Percentiles rank a stretch among this genome's conserved stretches.
Evolutionary conservation across 352 stramenopile genomes (phyloP).

Genomic region (Pythium biforme): DNA sequence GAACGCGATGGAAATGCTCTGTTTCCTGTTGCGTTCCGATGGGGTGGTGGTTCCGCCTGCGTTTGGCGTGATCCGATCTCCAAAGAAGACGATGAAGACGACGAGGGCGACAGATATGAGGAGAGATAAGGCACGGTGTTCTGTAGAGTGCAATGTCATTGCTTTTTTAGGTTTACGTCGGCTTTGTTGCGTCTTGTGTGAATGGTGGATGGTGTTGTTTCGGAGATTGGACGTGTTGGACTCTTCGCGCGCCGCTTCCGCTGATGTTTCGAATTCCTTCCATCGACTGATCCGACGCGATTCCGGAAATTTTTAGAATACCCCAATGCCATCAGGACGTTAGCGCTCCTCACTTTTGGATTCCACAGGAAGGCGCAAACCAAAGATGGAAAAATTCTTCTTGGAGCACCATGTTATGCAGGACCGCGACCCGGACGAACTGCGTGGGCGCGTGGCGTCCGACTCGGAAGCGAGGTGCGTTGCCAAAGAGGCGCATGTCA

Average conservation of each 20-base stretch:
- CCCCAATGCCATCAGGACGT: too few species aligned
- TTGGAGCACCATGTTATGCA: constrained; percentile 68
- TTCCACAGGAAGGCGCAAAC: background rate
- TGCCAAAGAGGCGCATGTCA: constrained; percentile 3
- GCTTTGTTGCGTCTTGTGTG: background rate
- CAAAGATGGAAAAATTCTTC: constrained; percentile 78
- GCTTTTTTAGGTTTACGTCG: constrained; percentile 21
- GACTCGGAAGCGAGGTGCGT: constrained; percentile 73
- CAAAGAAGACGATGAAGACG: background rate
- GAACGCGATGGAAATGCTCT: background rate
- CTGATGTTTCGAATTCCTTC: constrained; percentile 8
- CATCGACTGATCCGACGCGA: constrained; percentile 2
- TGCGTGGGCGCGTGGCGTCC: constrained; percentile 46
- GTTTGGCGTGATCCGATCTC: background rate
- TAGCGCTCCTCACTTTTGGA: too few species aligned
- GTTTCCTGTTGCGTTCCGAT: background rate
- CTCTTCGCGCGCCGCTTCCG: background rate
- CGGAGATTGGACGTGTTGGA: background rate
- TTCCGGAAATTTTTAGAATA: too few species aligned
- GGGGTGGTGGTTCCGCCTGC: background rate
- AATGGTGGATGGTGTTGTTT: background rate
- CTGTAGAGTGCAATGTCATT: constrained; percentile 26
- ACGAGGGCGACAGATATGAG: constrained; percentile 1
- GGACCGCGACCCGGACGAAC: constrained; percentile 72
- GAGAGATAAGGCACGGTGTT: constrained; percentile 16